A percentile compares a stretch with the other conserved stretches of the same genome.
phyloP scores from a whole-genome alignment of 2,329 filamentous ascomycete genomes.

The Trichoderma guizhouense region DNA sequence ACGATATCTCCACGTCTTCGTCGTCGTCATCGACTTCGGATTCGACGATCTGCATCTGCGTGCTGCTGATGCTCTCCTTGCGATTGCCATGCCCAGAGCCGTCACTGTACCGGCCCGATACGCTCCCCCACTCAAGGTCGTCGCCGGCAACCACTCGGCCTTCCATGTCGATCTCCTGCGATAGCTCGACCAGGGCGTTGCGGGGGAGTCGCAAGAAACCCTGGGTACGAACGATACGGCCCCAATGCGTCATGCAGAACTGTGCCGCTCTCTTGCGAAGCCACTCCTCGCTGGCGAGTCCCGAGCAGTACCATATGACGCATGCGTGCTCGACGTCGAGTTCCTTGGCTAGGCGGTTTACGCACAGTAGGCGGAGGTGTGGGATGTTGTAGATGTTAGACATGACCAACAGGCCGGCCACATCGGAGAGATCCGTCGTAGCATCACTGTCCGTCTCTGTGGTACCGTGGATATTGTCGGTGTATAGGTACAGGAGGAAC shows the following conservation, averaged over 20 bases:
- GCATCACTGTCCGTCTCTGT: slow-evolving; percentile 60
- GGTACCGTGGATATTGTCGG: slow-evolving; percentile 73
- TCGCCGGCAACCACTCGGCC: slow-evolving; percentile 87
- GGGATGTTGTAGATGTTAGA: slow-evolving; percentile 98
- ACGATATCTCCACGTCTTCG: slow-evolving; percentile 59
- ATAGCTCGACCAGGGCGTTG: slow-evolving; percentile 80
- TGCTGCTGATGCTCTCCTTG: slow-evolving; percentile 59
- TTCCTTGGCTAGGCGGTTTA: slow-evolving; percentile 85
- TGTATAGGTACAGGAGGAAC: slow-evolving; percentile 95
- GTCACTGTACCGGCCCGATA: slow-evolving; percentile 46
- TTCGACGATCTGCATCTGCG: slow-evolving; percentile 53
- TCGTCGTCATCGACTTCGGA: slow-evolving; percentile 60
- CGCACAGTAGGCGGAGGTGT: slow-evolving; percentile 82
- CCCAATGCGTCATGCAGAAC: slow-evolving; percentile 94
- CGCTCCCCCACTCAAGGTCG: slow-evolving; percentile 62
- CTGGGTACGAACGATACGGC: slow-evolving; percentile 82
- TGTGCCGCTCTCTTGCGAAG: slow-evolving; percentile 80
- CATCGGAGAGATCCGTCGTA: slow-evolving; percentile 75
- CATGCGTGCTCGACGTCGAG: slow-evolving; percentile 93
- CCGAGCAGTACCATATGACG: slow-evolving; percentile 92
- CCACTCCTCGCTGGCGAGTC: slow-evolving; percentile 89
- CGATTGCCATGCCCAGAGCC: slow-evolving; percentile 37
- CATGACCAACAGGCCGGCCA: slow-evolving; percentile 94
- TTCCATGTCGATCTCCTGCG: slow-evolving; percentile 88
- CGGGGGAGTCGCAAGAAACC: slow-evolving; percentile 81